phyloP scores from a whole-genome alignment of 345 rosid species.

The Microcos paniculata region DNA sequence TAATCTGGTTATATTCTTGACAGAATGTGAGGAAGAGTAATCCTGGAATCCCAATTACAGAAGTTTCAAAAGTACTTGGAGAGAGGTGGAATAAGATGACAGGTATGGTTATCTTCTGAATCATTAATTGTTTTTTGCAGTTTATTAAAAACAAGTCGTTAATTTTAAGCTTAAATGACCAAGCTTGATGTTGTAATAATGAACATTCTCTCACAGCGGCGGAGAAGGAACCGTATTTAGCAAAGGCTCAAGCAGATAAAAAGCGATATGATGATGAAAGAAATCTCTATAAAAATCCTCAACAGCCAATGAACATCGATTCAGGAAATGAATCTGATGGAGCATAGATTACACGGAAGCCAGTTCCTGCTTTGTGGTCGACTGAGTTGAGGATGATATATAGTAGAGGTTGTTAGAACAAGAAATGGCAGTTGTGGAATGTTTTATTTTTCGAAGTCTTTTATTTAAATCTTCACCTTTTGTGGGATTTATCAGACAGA shows the following conservation, averaged over 20 bases:
- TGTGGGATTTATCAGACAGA: not conserved
- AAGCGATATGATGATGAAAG: constrained; percentile 70
- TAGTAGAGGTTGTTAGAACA: not conserved
- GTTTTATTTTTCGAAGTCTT: not conserved
- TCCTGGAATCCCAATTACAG: constrained; percentile 75
- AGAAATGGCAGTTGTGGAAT: not conserved
- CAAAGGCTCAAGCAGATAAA: constrained; percentile 71
- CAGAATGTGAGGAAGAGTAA: constrained; percentile 74
- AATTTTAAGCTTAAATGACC: not conserved
- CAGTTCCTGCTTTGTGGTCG: not conserved
- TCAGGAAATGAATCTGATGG: constrained; percentile 48
- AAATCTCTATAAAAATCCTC: constrained; percentile 69
- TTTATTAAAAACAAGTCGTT: not conserved
- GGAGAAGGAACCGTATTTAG: constrained; percentile 82
- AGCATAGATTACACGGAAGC: not conserved
- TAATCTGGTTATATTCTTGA: constrained; percentile 6
- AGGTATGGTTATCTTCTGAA: constrained; percentile 33
- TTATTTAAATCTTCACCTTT: not conserved
- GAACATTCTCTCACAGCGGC: constrained; percentile 38
- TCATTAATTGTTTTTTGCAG: not conserved
- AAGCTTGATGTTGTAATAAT: not conserved
- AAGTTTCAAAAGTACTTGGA: constrained; percentile 60
- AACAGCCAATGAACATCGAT: constrained; percentile 65
- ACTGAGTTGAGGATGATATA: not conserved
- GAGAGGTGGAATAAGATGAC: constrained; percentile 84